A percentile compares a stretch with the other conserved stretches of the same genome.
Conservation (phyloP, 2,329 filamentous ascomycete genomes). For the Laburnicola sp. region DNA sequence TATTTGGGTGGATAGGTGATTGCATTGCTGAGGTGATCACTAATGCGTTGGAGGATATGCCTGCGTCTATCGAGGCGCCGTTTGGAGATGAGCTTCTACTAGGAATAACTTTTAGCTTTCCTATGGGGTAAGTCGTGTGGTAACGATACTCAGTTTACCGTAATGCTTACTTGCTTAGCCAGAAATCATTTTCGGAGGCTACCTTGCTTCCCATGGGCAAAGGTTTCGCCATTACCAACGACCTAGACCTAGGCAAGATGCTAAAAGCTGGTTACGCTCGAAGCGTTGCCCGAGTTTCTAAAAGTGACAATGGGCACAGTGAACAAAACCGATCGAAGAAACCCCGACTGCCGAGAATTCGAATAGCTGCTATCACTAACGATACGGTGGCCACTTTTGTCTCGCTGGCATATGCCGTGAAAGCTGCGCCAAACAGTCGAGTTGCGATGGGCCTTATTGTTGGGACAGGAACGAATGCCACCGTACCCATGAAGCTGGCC, state of each 20-base stretch:
- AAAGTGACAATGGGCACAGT: constrained; percentile 30
- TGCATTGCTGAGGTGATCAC: constrained; percentile 74
- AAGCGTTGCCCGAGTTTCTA: constrained; percentile 51
- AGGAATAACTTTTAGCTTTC: constrained; percentile 72
- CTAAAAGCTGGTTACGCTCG: constrained; percentile 62
- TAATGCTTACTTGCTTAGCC: constrained; percentile 39
- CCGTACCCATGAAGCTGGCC: constrained; percentile 68
- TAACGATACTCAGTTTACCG: not conserved
- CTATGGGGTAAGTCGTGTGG: constrained; percentile 55
- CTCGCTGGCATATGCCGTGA: constrained; percentile 73
- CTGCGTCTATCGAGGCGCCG: constrained; percentile 28
- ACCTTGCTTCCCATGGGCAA: constrained; percentile 71
- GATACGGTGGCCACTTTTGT: constrained; percentile 79
- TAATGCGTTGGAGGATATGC: constrained; percentile 54
- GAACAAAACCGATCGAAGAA: constrained; percentile 24
- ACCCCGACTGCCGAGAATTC: constrained; percentile 62
- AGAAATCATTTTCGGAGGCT: constrained; percentile 64
- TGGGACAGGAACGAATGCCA: constrained; percentile 80
- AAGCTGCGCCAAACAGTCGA: constrained; percentile 62
- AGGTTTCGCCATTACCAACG: constrained; percentile 65
- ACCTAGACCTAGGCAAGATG: constrained; percentile 63
- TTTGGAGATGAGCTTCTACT: constrained; percentile 57
- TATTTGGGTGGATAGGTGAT: constrained; percentile 80
- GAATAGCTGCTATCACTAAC: constrained; percentile 76
- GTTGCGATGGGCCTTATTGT: constrained; percentile 80